These are phyloP conservation scores for Phytophthora cryptogea DNA, from an alignment of 352 stramenopile species.

Conservation along the genomic window DNA sequence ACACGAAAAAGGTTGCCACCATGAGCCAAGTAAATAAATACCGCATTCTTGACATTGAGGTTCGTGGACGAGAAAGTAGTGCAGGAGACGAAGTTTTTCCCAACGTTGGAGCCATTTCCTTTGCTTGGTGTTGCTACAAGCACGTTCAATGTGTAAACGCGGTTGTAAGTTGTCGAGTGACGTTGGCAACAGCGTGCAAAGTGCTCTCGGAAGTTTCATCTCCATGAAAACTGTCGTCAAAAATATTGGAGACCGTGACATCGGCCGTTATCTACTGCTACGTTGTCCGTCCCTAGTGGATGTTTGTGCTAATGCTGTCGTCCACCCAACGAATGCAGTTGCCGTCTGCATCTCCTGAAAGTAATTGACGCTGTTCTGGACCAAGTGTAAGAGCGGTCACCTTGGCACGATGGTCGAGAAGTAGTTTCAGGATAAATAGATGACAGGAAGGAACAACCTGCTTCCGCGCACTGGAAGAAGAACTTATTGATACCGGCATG, in stretches of 20 bases:
- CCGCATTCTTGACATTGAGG: not conserved
- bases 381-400: conserved; percentile 68
- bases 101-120: too few relatives aligned
- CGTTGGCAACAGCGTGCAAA: not conserved
- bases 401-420: conserved; percentile 63
- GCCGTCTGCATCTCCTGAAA: conserved; percentile 69
- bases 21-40: not conserved
- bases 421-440: conserved; percentile 77
- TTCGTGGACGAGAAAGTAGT: not conserved
- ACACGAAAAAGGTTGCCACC: not conserved
- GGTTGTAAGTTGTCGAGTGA: not conserved
- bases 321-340: conserved; percentile 84
- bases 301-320: conserved; percentile 69
- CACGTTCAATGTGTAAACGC: not conserved
- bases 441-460: conserved; percentile 62
- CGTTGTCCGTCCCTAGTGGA: conserved; percentile 35
- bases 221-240: conserved; percentile 21
- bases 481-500: conserved; percentile 11
- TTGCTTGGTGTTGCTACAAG: not conserved
- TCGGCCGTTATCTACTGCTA: conserved; percentile 11
- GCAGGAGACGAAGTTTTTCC: not conserved
- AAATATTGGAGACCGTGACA: conserved; percentile 15
- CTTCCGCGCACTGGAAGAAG: conserved; percentile 27
- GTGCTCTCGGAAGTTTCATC: conserved; percentile 16
- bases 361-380: conserved; percentile 64